Percentiles rank a stretch among this genome's conserved stretches.
phyloP scores from a whole-genome alignment of 2,329 filamentous ascomycete species.

The Plenodomus lindquistii region DNA sequence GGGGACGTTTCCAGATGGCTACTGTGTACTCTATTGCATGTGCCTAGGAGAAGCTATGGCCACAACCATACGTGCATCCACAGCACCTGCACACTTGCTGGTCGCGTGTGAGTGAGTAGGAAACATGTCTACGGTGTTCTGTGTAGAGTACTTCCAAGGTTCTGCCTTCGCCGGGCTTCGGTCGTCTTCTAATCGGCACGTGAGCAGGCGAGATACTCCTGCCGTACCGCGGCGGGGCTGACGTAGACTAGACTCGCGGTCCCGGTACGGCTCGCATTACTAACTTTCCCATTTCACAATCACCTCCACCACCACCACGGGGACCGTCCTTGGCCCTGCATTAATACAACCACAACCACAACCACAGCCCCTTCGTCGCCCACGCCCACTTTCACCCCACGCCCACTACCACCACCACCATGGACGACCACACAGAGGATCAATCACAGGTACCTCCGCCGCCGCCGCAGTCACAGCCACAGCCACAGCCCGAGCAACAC shows the following conservation, averaged over 20 bases:
- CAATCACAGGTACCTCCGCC: slow-evolving; percentile 3
- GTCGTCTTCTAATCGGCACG: slow-evolving; percentile 8
- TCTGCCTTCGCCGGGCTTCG: not conserved
- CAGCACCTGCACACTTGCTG: not conserved
- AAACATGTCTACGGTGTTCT: no score
- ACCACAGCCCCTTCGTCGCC: not conserved
- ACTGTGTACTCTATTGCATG: no score
- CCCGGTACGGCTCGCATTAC: not conserved
- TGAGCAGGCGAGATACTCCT: slow-evolving; percentile 16
- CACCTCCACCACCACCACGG: not conserved
- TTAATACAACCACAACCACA: not conserved
- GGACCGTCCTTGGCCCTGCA: not conserved
- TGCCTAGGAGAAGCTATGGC: not conserved
- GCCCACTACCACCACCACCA: slow-evolving; percentile 13
- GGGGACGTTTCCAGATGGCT: no score
- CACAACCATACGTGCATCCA: not conserved
- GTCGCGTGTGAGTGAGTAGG: not conserved
- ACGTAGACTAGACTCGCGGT: not conserved
- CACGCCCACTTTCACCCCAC: not conserved
- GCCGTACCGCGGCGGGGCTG: not conserved
- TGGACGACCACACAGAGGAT: slow-evolving; percentile 23
- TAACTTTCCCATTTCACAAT: not conserved
- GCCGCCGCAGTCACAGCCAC: slow-evolving; percentile 9
- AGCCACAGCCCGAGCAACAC: slow-evolving; percentile 18
- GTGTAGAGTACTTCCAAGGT: no score